Conservation (phyloP, 257 asterid genomes). For the Capsicum rhomboideum region DNA sequence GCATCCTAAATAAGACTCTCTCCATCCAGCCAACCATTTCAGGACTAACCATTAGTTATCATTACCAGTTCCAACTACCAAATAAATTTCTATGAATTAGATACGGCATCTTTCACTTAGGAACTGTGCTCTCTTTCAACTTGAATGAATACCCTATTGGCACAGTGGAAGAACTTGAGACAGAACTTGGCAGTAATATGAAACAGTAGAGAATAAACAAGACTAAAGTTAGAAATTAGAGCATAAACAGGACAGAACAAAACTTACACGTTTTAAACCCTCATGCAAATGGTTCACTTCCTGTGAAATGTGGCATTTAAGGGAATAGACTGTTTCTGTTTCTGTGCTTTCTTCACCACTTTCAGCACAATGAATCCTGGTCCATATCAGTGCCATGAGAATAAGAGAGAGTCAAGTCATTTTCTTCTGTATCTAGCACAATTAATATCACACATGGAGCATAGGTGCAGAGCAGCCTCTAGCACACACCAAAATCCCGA, state of each 20-base stretch:
- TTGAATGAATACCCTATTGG: neutral
- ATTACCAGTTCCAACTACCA: neutral
- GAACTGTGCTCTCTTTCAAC: neutral
- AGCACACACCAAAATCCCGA: neutral
- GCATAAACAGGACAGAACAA: neutral
- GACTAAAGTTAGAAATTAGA: neutral
- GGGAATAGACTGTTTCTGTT: slow-evolving; percentile 80
- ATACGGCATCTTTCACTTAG: neutral
- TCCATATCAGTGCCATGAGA: slow-evolving; percentile 14
- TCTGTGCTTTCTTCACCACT: slow-evolving; percentile 98
- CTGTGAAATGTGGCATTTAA: slow-evolving; percentile 95
- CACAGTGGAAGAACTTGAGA: neutral
- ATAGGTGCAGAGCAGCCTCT: neutral
- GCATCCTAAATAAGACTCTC: neutral
- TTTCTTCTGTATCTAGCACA: slow-evolving; percentile 1
- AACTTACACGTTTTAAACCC: slow-evolving; percentile 86
- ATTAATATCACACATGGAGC: neutral
- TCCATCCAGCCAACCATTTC: neutral
- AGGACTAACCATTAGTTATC: neutral
- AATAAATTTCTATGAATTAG: neutral
- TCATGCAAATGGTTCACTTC: slow-evolving; percentile 99
- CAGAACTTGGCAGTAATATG: neutral
- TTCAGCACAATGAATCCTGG: slow-evolving; percentile 95
- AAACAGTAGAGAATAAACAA: neutral
- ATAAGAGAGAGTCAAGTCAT: neutral